Evolutionary conservation across 352 stramenopile species (phyloP).

Genomic region (Albugo laibachii): DNA sequence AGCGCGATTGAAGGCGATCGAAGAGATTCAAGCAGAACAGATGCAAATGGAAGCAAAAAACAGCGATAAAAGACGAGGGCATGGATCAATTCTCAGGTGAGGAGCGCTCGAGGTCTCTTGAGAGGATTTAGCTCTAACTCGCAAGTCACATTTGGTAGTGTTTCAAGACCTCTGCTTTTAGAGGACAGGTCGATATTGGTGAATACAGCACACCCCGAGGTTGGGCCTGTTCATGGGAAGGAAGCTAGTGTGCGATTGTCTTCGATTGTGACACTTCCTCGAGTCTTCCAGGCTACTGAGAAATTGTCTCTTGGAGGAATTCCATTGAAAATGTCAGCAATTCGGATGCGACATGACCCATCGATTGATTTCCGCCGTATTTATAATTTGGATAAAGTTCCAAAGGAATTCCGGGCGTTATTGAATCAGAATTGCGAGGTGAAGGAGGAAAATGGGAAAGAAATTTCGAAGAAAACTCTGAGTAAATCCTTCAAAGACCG

Average conservation of each 20-base stretch:
- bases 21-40: background rate
- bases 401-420: conserved; percentile 34
- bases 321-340: conserved; percentile 36
- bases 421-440: too few relatives aligned
- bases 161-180: background rate
- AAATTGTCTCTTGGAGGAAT: conserved; percentile 41
- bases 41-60: background rate
- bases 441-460: too few relatives aligned
- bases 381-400: conserved; percentile 46
- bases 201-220: background rate
- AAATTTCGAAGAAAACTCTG: too few relatives aligned
- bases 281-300: conserved; percentile 24
- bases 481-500: too few relatives aligned
- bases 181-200: background rate
- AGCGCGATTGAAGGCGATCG: conserved; percentile 20
- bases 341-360: conserved; percentile 37
- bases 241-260: background rate
- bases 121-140: background rate
- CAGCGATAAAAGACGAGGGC: background rate
- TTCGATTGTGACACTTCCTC: background rate
- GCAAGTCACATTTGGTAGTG: background rate
- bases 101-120: background rate
- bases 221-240: background rate
- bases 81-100: background rate
- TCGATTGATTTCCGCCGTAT: conserved; percentile 44